Percentiles rank a stretch among this genome's conserved stretches.
Conservation (phyloP, 495 filamentous ascomycete genomes). For the Penicillium malachiteum region DNA sequence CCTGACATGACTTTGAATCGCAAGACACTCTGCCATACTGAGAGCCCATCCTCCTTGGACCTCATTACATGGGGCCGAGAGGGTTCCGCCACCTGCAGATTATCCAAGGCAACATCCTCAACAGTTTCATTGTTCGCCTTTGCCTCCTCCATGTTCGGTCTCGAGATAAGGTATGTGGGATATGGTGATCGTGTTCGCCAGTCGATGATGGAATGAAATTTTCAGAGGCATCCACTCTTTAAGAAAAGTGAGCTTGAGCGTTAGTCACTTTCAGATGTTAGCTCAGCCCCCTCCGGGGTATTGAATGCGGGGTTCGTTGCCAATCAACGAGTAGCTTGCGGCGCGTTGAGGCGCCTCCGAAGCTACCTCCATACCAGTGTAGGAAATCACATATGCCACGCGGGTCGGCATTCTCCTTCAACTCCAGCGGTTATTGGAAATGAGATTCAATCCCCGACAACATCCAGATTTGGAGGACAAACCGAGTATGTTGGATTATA, state of each 20-base stretch:
- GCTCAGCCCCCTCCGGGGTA: neutral
- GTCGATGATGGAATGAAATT: neutral
- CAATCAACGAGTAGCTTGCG: neutral
- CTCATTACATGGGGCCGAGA: constrained; percentile 24
- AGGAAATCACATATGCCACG: neutral
- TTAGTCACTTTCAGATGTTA: neutral
- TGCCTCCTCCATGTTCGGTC: neutral
- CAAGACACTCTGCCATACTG: constrained; percentile 28
- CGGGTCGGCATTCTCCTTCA: neutral
- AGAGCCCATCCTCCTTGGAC: constrained; percentile 29
- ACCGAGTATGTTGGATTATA: too few species aligned
- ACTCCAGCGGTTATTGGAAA: neutral
- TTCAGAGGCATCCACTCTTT: neutral
- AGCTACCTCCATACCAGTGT: neutral
- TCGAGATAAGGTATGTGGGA: neutral
- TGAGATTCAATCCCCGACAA: neutral
- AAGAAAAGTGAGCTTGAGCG: neutral
- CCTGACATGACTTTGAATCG: constrained; percentile 25
- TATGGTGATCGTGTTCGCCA: neutral
- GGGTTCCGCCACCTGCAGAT: neutral
- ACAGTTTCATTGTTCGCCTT: constrained; percentile 10
- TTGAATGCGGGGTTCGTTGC: neutral
- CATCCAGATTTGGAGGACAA: too few species aligned
- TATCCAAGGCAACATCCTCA: constrained; percentile 7
- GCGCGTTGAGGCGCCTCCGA: neutral